Percentiles rank a stretch among this genome's conserved stretches.
These are phyloP conservation scores for Penicillium fuscoglaucum DNA, from an alignment of 2,329 filamentous ascomycete genomes.

Conservation along the genomic window DNA sequence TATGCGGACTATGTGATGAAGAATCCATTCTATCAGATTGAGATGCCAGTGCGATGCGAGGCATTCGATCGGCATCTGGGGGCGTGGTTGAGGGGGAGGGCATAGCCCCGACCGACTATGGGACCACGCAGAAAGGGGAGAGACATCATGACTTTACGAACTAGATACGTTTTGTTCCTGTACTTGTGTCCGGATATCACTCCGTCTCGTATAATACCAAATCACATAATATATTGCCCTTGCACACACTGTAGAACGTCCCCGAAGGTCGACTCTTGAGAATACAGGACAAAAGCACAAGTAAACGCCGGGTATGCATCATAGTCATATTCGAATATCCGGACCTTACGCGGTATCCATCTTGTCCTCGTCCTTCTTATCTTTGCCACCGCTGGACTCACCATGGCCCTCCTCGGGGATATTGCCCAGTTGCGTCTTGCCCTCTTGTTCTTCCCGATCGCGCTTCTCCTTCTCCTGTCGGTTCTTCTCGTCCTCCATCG, in stretches of 20 bases:
- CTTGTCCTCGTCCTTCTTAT: conserved; percentile 66
- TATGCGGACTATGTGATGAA: conserved; percentile 99
- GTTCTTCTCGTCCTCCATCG: conserved; percentile 96
- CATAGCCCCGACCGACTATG: conserved; percentile 36
- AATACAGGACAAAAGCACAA: conserved; percentile 24
- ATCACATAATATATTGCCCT: conserved; percentile 24
- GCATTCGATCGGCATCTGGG: conserved; percentile 86
- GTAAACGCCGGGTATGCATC: conserved; percentile 43
- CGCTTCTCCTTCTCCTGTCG: conserved; percentile 82
- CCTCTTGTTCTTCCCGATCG: conserved; percentile 69
- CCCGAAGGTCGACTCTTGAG: conserved; percentile 17
- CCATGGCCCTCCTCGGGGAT: conserved; percentile 77
- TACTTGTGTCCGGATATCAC: conserved; percentile 9
- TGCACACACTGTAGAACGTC: conserved; percentile 17
- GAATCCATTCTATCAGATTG: conserved; percentile 96
- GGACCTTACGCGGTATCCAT: conserved; percentile 79
- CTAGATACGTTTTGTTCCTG: conserved; percentile 23
- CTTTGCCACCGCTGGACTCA: conserved; percentile 61
- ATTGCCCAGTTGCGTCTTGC: conserved; percentile 74
- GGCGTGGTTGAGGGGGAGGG: conserved; percentile 69
- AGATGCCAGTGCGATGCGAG: conserved; percentile 96
- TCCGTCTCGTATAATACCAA: conserved; percentile 24
- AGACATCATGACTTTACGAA: conserved; percentile 26
- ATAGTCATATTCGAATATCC: conserved; percentile 29
- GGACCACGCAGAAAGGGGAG: conserved; percentile 4